Evolutionary conservation across 768 basidiomycete species (phyloP).

Genomic region (Leccinum imitatum): DNA sequence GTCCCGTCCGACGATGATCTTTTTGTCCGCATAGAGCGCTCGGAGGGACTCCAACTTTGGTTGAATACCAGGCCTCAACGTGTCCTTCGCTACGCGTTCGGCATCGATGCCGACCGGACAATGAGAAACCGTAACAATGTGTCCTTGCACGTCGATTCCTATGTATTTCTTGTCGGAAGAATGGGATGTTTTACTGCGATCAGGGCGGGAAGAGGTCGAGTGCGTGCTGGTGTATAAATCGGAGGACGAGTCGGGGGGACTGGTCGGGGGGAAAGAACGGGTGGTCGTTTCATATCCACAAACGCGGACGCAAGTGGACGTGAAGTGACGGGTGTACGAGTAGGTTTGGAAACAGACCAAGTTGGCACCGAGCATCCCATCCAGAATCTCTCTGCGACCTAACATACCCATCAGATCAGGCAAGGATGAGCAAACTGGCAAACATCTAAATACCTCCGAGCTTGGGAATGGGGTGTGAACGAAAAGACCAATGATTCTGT

Average conservation of each 20-base stretch:
- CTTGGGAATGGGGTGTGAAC: slow-evolving; percentile 98
- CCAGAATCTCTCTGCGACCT: slow-evolving; percentile 90
- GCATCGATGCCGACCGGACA: slow-evolving; percentile 97
- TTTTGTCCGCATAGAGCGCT: slow-evolving; percentile 90
- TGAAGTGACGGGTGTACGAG: slow-evolving; percentile 94
- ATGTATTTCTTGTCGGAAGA: slow-evolving; percentile 25
- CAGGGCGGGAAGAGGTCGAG: slow-evolving; percentile 1
- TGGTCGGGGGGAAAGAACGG: slow-evolving; percentile 7
- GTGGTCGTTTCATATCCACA: slow-evolving; percentile 86
- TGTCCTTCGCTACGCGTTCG: slow-evolving; percentile 80
- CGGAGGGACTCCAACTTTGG: slow-evolving; percentile 89
- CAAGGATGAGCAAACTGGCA: background rate
- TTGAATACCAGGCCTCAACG: slow-evolving; percentile 77
- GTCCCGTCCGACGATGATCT: slow-evolving; percentile 96
- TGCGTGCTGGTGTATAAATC: background rate
- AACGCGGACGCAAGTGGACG: slow-evolving; percentile 91
- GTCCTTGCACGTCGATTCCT: slow-evolving; percentile 83
- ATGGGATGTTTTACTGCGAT: slow-evolving; percentile 5
- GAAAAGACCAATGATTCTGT: slow-evolving; percentile 77
- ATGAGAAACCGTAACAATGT: slow-evolving; percentile 77
- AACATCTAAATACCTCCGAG: slow-evolving; percentile 91
- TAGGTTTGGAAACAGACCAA: slow-evolving; percentile 98
- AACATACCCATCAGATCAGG: slow-evolving; percentile 5
- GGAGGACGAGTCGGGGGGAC: slow-evolving; percentile 10
- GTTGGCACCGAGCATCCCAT: slow-evolving; percentile 97